Evolutionary conservation across 192 early-diverging fungal genomes (phyloP).

Genomic region (Coemansia sp.): DNA sequence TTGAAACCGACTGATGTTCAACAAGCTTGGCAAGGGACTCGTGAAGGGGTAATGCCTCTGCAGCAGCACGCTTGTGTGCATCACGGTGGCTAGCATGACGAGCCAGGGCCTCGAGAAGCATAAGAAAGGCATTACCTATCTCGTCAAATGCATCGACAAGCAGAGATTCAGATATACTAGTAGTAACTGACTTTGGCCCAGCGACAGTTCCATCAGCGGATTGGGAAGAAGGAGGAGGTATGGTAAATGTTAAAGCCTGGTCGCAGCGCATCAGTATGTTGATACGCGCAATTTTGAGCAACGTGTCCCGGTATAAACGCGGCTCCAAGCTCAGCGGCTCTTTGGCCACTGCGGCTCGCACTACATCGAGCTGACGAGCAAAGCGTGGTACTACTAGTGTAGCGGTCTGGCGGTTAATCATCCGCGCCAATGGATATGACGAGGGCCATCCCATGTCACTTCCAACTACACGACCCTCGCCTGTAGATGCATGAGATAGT

Average conservation of each 20-base stretch:
- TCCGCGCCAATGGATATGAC: constrained; percentile 50
- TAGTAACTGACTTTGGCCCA: not conserved
- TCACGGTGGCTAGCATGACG: constrained; percentile 53
- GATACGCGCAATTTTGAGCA: constrained; percentile 44
- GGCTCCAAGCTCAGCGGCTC: constrained; percentile 58
- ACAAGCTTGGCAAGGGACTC: constrained; percentile 29
- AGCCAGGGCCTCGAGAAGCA: constrained; percentile 53
- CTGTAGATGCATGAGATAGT: not conserved
- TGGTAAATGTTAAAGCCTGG: constrained; percentile 13
- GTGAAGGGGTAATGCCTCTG: constrained; percentile 36
- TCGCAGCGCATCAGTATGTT: constrained; percentile 36
- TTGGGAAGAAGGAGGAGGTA: not conserved
- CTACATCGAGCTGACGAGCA: constrained; percentile 49
- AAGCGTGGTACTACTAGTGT: constrained; percentile 46
- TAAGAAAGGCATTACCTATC: constrained; percentile 40
- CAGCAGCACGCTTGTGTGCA: constrained; percentile 35
- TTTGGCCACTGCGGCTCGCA: constrained; percentile 42
- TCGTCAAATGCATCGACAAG: constrained; percentile 40
- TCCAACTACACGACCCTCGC: constrained; percentile 26
- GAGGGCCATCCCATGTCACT: constrained; percentile 38
- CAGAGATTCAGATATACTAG: not conserved
- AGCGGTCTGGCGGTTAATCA: constrained; percentile 48
- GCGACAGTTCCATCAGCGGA: not conserved
- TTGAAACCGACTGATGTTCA: not conserved
- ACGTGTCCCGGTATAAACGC: constrained; percentile 55